Conservation (phyloP, 1,284 basidiomycete genomes). For the Taiwanofungus camphoratus region DNA sequence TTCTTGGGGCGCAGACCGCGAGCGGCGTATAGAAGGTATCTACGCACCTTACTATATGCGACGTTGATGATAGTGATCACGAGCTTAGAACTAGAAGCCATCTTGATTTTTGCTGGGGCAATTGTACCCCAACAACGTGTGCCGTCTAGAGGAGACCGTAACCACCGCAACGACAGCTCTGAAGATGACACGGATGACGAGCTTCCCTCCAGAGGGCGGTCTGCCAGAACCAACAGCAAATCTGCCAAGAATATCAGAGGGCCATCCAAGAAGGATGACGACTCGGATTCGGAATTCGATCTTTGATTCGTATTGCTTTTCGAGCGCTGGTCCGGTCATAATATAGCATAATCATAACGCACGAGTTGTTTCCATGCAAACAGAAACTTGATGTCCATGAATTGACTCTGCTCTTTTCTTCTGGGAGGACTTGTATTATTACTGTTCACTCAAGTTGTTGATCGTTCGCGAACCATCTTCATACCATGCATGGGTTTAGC, state of each 20-base stretch:
- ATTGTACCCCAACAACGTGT: conserved; percentile 46
- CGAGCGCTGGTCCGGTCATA: too few species aligned
- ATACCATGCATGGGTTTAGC: too few species aligned
- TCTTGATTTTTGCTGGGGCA: conserved; percentile 56
- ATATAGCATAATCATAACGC: too few species aligned
- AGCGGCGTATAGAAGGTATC: conserved; percentile 77
- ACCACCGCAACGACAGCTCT: conserved; percentile 27
- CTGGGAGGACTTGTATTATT: too few species aligned
- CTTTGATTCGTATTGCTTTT: too few species aligned
- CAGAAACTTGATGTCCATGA: too few species aligned
- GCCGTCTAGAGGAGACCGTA: conserved; percentile 23
- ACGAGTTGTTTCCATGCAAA: too few species aligned
- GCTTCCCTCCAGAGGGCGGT: conserved; percentile 41
- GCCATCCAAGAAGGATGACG: conserved; percentile 44
- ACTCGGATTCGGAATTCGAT: conserved; percentile 75
- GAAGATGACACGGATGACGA: conserved; percentile 42
- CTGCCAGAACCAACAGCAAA: conserved; percentile 49
- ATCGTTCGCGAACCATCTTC: too few species aligned
- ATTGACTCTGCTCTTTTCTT: too few species aligned
- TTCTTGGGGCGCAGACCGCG: conserved; percentile 74
- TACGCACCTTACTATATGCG: neutral
- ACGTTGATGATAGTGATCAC: conserved; percentile 5
- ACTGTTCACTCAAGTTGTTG: too few species aligned
- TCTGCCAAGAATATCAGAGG: conserved; percentile 53
- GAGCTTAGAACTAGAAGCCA: conserved; percentile 60